Base-by-base conservation (phyloP, 192 early-diverging fungal species). In the Mortierella hygrophila region DNA sequence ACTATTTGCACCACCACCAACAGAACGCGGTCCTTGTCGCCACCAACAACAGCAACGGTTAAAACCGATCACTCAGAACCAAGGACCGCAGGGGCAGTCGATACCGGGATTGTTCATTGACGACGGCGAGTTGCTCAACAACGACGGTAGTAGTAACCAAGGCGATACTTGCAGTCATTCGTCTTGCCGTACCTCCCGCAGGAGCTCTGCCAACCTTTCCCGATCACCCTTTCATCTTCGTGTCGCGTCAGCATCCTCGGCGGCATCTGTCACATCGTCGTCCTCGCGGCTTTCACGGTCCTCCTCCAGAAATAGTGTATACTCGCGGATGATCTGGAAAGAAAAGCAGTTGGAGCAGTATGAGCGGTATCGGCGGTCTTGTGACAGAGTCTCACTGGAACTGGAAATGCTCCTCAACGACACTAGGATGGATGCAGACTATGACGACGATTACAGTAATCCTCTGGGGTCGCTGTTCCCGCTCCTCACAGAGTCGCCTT, bases 291-390 rank as follows among this genome's bases (percentile, higher is more conserved):
- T 74, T 40, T 75, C 82, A 69, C 46, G 63, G 32, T 42, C 55
- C 41, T 52, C 38, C 80, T 52, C 38, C 80, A 65, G 41, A 23
- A 81, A 70, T 69, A 72, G 46, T 16, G 69, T 29, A 0, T 82
- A 72, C 44, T 82, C 81, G n/a, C 77, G 70, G 46, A 79, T 85
- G 73, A 68, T 85, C 15, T 85, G 82, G 82, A 85, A 68, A 42
- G 82, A 85, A n/a, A 85, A 85, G 65, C 82, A 85, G 35, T 44
- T 71, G 69, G 82, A 85, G 68, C 82, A 85, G 69, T 85, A 79
- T 63, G 82, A 85, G 35, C 72, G 82, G 18, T 85, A 85, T 35
- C 37, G 82, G 5, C 72, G 78, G 32, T 85, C 82, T 0, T 85
- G 82, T 46, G 82, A 85, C 38, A 52, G 68, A 16, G 82, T 85